Evolutionary conservation across 139 green algal genomes (phyloP).

Genomic region (Tetraselmis chui): DNA sequence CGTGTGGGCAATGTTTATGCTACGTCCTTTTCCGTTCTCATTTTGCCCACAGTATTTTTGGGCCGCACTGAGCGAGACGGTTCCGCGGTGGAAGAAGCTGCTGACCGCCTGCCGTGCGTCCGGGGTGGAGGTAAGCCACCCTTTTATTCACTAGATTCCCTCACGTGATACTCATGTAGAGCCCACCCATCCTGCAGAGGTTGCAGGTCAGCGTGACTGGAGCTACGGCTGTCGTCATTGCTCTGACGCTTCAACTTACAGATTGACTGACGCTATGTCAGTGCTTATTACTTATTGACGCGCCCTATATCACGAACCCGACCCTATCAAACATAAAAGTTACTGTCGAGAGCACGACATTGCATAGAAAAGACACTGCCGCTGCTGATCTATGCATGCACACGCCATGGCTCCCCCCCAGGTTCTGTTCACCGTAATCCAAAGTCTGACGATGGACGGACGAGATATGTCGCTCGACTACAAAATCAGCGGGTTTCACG

Average conservation of each 20-base stretch:
- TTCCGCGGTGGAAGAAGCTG: conserved; percentile 9
- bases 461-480: conserved; percentile 60
- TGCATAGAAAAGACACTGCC: not conserved
- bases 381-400: not conserved
- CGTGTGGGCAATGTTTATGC: not conserved
- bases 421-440: conserved; percentile 60
- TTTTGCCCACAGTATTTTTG: conserved; percentile 21
- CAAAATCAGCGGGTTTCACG: conserved; percentile 69
- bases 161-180: no score
- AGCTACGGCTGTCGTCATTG: no score
- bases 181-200: no score
- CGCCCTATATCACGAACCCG: no score
- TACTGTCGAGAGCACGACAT: not conserved
- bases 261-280: no score
- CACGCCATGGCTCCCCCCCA: not conserved
- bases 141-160: no score
- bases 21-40: not conserved
- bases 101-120: conserved; percentile 6
- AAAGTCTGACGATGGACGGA: conserved; percentile 49
- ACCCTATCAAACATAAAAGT: no score
- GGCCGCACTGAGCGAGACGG: conserved; percentile 14
- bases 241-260: no score
- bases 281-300: no score
- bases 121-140: conserved; percentile 29
- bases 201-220: no score